Evolutionary conservation across 1,284 basidiomycete genomes (phyloP), one percentile per base, ranked within the genome.

Genomic region (Gymnopus androsaceus): DNA sequence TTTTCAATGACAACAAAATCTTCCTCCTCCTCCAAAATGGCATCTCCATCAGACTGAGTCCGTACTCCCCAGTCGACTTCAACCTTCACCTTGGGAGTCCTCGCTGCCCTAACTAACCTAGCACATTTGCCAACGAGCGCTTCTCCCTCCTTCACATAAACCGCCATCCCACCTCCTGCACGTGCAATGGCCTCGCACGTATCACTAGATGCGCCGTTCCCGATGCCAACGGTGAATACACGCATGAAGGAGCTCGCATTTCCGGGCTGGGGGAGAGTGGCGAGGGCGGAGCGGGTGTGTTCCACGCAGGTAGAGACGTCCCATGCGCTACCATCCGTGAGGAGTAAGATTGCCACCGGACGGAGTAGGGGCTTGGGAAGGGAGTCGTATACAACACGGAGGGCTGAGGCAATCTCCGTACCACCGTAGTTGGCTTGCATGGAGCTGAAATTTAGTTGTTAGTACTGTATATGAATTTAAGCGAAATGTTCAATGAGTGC

Each of bases 311-410:
- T 46, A 8, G 41, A 33, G 23, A 57, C 49, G 25, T 57, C 55
- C 55, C 55, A 57, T 2, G 55, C 55, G 9, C 41, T 21, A 8
- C 82, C 82, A 56, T 84, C 83, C 0, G 82, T 84, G 21, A 85
- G 66, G 17, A 84, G 64, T 57, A 85, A 83, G 2, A 82, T 64
- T 1, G 70, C 75, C 3, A 77, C 75, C 0, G 81, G 72, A 11
- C 48, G 48, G 17, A 11, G 8, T 5, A 74, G 69, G n/a, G 46
- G 42, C 0, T 11, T 50, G 36, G 67, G 61, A 44, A 80, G 73
- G 40, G 49, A 57, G 12, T 55, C 23, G 31, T 79, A 69, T 3
- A 72, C 72, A 12, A 56, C 34, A 36, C 58, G 41, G 15, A 85
- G 60, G 0, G 80, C 82, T 0, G 17, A 17, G 0, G 64, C 56